Base-by-base conservation (phyloP, 202 grass and related monocot genomes). In the Setaria italica region DNA sequence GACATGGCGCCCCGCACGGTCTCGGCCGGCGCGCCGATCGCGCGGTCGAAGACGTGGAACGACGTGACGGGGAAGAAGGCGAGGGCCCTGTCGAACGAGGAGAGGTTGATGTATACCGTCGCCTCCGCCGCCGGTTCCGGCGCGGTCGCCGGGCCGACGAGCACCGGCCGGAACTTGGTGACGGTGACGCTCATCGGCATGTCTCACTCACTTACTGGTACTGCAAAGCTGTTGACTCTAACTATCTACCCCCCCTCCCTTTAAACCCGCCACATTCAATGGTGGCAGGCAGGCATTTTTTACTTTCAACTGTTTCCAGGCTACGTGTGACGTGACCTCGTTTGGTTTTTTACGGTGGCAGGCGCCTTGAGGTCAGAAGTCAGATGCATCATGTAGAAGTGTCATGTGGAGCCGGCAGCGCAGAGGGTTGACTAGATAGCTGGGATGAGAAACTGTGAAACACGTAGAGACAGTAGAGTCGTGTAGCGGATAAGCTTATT, bases 1-100 rank as follows among this genome's bases (percentile, higher is more conserved):
- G 79, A 69, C 65, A 81, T 4, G 0, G 50, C 79, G 7, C 2
- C 1, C n/a, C 50, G 34, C n/a, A 81, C 50, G 50, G 79, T 81
- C 50, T 57, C 79, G 65, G 79, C 79, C 8, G 79, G 79, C 7
- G 3, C 21, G 50, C 5, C 6, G 65, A 70, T 42, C 11, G 19
- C 79, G 15, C 17, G 48, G 33, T 68, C 63, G 78, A 80, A 80
- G 78, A 80, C 35, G 78, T 80, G 78, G 64, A 55, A 69, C 13
- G 79, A 81, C 50, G 65, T 81, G 34, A 81, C 79, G 2, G 79
- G 79, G 65, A 81, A 70, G 79, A 81, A 81, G 11, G 79, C 79
- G 12, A 69, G 78, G 0, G 79, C 65, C 79, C 3, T 70, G 65
- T 81, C 79, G 34, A 70, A 81, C 48, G 79, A 81, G 50, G 79